phyloP scores from a whole-genome alignment of 805 yeast genomes.

The Jamesozyma spencerorum region DNA sequence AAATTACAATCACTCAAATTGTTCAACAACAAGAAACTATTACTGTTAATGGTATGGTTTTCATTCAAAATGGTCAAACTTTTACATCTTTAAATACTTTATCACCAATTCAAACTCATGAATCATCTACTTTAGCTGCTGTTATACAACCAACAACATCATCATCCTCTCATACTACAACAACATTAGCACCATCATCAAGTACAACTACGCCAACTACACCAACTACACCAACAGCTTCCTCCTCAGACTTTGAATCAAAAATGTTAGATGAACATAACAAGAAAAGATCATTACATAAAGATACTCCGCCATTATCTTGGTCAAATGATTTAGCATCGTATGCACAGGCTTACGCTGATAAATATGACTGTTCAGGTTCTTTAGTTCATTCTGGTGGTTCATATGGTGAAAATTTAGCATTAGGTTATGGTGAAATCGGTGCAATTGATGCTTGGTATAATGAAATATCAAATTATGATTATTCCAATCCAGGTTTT shows the following conservation, averaged over 20 bases:
- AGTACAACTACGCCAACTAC: constrained; percentile 9
- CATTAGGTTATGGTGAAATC: constrained; percentile 43
- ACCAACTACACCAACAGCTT: constrained; percentile 6
- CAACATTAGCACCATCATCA: constrained; percentile 5
- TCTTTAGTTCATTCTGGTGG: constrained; percentile 48
- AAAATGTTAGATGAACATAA: constrained; percentile 41
- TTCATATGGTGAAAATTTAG: constrained; percentile 66
- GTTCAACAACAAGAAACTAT: constrained; percentile 20
- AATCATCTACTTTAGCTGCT: constrained; percentile 10
- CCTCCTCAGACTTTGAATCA: constrained; percentile 1
- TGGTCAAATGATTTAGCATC: constrained; percentile 41
- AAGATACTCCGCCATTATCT: constrained; percentile 28
- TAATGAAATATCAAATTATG: constrained; percentile 48
- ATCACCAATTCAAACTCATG: neutral
- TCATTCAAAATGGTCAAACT: constrained; percentile 20
- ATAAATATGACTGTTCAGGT: constrained; percentile 46
- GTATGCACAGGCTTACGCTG: constrained; percentile 45
- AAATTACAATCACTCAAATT: constrained; percentile 24
- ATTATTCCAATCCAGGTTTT: constrained; percentile 42
- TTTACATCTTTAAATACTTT: constrained; percentile 18
- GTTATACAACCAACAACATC: constrained; percentile 5
- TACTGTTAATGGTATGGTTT: constrained; percentile 23
- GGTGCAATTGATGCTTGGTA: constrained; percentile 65
- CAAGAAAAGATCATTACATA: constrained; percentile 34
- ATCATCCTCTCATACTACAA: neutral